Evolutionary conservation across 176 grass and related monocot genomes (phyloP), one percentile per base, ranked within the genome.

Genomic region (Carex kokanica): DNA sequence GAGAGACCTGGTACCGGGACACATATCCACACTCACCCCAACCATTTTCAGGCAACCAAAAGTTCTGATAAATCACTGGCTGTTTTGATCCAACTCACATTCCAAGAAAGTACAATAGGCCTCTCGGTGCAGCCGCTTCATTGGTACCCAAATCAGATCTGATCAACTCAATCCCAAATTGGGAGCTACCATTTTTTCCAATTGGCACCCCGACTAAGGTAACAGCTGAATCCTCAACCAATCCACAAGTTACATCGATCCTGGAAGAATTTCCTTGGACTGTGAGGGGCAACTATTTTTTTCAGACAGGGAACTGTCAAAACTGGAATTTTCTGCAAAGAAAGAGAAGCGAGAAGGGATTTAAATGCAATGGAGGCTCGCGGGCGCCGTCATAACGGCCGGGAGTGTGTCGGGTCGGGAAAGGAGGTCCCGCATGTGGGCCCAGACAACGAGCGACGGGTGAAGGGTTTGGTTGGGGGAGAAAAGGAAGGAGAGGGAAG

Each of bases 341-440:
- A 60, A 43, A 71, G 88, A 38, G 72, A 87, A 74, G 6, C 10
- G 56, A 57, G 85, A 64, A 83, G 93, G 69, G 53, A 92, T 91
- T 43, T 81, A 38, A 87, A 92, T 17, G 94, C 88, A 32, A 69
- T 51, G 27, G 90, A 86, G 12, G 90, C 94, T 97, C 91, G 11
- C 86, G 86, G 34, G 90, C 85, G 5, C 91, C 94, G 3, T 86
- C 79, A 2, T 89, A 56, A 90, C 88, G 9, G 56, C 78, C 6
- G 94, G 88, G 70, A 97, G 90, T 3, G 92, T 89, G 65, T 97
- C 94, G 21, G 94, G 93, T 57, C 92, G 88, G 60, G 78, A 29
- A 59, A 97, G 92, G 34, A 94, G 81, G 58, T 90, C 82, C 67
- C 86, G 89, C 86, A 94, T 88, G 82, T 89, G 90, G 52, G 41